phyloP scores from a whole-genome alignment of 176 grass and related monocot species.

The Oryza brachyantha region DNA sequence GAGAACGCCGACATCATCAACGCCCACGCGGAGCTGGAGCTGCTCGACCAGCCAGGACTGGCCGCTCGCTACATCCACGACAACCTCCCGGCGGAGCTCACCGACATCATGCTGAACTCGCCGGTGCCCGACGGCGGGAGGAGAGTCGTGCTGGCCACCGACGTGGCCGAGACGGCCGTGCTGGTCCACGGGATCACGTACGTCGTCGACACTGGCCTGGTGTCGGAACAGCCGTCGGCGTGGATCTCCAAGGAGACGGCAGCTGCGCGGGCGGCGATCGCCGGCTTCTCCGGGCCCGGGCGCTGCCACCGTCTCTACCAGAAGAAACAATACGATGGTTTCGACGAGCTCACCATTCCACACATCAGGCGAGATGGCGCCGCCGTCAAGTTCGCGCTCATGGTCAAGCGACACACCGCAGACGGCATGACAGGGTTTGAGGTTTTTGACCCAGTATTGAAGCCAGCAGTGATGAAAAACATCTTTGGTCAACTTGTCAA shows the following conservation, averaged over 20 bases:
- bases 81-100: conserved; percentile 4
- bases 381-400: background rate
- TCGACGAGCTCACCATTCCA: conserved; percentile 16
- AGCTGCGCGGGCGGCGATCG: background rate
- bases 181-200: conserved; percentile 10
- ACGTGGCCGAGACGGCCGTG: conserved; percentile 36
- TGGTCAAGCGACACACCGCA: conserved; percentile 16
- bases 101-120: background rate
- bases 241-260: conserved; percentile 27
- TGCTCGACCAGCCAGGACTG: background rate
- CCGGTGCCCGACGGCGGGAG: background rate
- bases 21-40: background rate
- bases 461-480: background rate
- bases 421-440: conserved; percentile 16
- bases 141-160: conserved; percentile 29
- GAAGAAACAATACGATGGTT: background rate
- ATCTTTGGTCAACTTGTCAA: background rate
- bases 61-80: background rate
- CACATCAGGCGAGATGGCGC: background rate
- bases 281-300: background rate
- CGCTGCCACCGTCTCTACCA: conserved; percentile 20
- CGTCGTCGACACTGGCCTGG: conserved; percentile 25
- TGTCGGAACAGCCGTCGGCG: conserved; percentile 6
- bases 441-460: background rate
- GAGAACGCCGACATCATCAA: background rate